phyloP scores from a whole-genome alignment of 129 eudicot species.

The Kitagawia praeruptora region DNA sequence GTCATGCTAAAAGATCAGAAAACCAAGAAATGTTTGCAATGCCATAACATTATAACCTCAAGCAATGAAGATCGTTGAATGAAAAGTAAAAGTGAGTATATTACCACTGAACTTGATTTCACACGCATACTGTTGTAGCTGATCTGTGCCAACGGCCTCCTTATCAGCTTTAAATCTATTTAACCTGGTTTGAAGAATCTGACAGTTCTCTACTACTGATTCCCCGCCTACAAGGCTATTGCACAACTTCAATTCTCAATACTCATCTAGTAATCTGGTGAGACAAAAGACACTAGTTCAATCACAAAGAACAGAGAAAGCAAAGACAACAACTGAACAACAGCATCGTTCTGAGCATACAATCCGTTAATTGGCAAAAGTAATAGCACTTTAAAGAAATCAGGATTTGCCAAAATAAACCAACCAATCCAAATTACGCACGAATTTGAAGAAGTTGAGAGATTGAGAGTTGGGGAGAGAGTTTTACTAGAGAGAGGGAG shows the following conservation, averaged over 20 bases:
- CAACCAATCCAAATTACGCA: no score
- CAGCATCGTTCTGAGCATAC: neutral
- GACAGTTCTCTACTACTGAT: slow-evolving; percentile 81
- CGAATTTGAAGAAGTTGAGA: no score
- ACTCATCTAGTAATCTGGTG: neutral
- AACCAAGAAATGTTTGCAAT: neutral
- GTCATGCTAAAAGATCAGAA: neutral
- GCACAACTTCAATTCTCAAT: slow-evolving; percentile 12
- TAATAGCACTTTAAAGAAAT: neutral
- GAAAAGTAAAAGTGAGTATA: neutral
- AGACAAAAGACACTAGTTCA: neutral
- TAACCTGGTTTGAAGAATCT: slow-evolving; percentile 89
- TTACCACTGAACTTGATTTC: slow-evolving; percentile 81
- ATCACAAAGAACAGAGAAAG: neutral
- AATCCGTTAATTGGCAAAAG: neutral
- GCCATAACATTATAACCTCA: neutral
- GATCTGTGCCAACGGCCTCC: slow-evolving; percentile 44
- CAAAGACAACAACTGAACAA: neutral
- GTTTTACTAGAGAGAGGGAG: no score
- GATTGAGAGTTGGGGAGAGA: no score
- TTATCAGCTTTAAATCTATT: slow-evolving; percentile 68
- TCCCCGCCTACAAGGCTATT: slow-evolving; percentile 62
- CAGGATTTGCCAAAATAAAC: neutral
- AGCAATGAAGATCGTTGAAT: neutral
- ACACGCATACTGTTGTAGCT: slow-evolving; percentile 68